These are phyloP conservation scores for Monosporascus ibericus DNA, from an alignment of 2,329 filamentous ascomycete genomes.

Conservation along the genomic window DNA sequence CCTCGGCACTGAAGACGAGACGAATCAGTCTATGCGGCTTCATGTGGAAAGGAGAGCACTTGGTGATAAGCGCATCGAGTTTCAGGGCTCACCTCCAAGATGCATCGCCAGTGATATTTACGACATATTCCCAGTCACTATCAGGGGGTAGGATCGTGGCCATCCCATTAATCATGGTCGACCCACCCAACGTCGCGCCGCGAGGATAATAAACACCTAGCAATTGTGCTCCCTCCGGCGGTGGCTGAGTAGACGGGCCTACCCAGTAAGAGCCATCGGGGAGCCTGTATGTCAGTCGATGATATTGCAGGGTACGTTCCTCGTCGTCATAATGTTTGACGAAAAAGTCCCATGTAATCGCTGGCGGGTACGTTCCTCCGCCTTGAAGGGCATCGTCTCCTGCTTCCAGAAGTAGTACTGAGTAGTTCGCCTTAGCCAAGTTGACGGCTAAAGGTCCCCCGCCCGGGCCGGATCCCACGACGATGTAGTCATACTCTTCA, in stretches of 20 bases:
- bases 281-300: slow-evolving; percentile 13
- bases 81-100: slow-evolving; percentile 13
- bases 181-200: slow-evolving; percentile 20
- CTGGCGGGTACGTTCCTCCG: slow-evolving; percentile 30
- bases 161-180: slow-evolving; percentile 16
- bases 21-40: background rate
- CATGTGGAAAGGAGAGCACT: no score
- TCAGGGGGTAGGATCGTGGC: slow-evolving; percentile 10
- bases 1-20: slow-evolving; percentile 1
- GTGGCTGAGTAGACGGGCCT: slow-evolving; percentile 4
- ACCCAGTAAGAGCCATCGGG: slow-evolving; percentile 14
- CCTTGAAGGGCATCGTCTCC: slow-evolving; percentile 41
- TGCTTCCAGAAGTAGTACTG: slow-evolving; percentile 47
- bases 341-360: slow-evolving; percentile 47
- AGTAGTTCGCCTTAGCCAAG: slow-evolving; percentile 44
- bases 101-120: slow-evolving; percentile 12
- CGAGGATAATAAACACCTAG: slow-evolving; percentile 23
- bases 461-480: slow-evolving; percentile 46
- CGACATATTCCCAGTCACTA: slow-evolving; percentile 18
- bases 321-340: slow-evolving; percentile 48
- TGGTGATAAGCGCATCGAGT: background rate
- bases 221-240: slow-evolving; percentile 16
- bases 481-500: slow-evolving; percentile 21
- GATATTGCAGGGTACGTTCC: slow-evolving; percentile 34
- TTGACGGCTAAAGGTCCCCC: slow-evolving; percentile 44